These are phyloP conservation scores for Coccinonectria pachysandricola DNA, from an alignment of 2,329 filamentous ascomycete species.

Conservation along the genomic window DNA sequence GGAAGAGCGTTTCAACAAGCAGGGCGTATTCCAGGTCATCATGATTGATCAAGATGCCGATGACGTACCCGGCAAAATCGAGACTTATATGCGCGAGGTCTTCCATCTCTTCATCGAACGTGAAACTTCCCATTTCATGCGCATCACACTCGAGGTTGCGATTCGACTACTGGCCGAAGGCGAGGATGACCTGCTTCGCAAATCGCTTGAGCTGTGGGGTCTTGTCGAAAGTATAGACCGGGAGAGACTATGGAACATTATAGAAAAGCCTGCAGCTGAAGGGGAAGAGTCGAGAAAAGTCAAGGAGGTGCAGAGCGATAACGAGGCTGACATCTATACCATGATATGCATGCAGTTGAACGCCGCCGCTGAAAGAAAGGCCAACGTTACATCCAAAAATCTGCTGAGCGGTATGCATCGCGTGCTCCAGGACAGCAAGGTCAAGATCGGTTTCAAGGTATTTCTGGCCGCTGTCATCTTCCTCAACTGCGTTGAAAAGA, in stretches of 20 bases:
- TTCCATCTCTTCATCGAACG: conserved; percentile 47
- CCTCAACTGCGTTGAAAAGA: conserved; percentile 57
- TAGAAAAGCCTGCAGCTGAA: conserved; percentile 34
- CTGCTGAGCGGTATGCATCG: conserved; percentile 52
- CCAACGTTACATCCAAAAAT: conserved; percentile 46
- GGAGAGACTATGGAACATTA: conserved; percentile 50
- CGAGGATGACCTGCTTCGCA: conserved; percentile 44
- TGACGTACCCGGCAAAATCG: conserved; percentile 48
- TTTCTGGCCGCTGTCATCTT: conserved; percentile 53
- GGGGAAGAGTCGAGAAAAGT: conserved; percentile 35
- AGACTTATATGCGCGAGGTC: conserved; percentile 49
- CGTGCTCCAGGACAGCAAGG: conserved; percentile 49
- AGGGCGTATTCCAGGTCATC: conserved; percentile 28
- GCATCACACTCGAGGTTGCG: conserved; percentile 46
- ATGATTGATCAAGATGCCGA: conserved; percentile 53
- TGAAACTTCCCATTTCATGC: conserved; percentile 51
- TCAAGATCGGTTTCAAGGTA: conserved; percentile 48
- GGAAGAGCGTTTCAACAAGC: conserved; percentile 24
- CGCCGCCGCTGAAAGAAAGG: conserved; percentile 54
- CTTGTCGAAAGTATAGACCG: conserved; percentile 56
- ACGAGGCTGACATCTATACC: conserved; percentile 46
- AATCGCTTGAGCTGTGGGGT: conserved; percentile 54
- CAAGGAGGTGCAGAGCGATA: conserved; percentile 36
- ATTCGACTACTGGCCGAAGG: conserved; percentile 34
- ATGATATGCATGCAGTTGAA: conserved; percentile 55